Evolutionary conservation across 1,139 yeast species (phyloP).

Genomic region (Hemisphaericaspora xylofermentans): DNA sequence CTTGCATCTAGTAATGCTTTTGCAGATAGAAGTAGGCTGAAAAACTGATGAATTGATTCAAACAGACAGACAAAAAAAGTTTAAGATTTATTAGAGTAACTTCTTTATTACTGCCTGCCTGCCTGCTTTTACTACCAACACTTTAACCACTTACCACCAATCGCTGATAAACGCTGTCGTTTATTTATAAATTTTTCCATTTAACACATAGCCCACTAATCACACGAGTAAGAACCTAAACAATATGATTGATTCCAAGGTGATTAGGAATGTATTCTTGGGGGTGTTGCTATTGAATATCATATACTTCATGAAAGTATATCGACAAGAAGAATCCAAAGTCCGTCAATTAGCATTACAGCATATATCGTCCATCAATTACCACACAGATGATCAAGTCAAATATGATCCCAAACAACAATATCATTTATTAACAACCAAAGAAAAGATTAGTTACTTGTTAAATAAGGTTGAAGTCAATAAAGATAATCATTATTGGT

Average conservation of each 20-base stretch:
- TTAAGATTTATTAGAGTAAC: not conserved
- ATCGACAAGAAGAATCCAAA: conserved; percentile 19
- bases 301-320: conserved; percentile 23
- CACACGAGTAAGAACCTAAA: not conserved
- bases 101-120: too few species aligned
- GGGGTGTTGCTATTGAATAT: conserved; percentile 24
- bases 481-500: conserved; percentile 28
- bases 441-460: conserved; percentile 25
- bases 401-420: conserved; percentile 15
- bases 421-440: conserved; percentile 19
- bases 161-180: not conserved
- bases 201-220: not conserved
- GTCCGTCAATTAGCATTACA: conserved; percentile 22
- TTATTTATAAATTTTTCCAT: too few species aligned
- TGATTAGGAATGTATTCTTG: conserved; percentile 22
- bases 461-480: conserved; percentile 22
- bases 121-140: not conserved
- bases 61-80: not conserved
- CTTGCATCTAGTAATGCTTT: not conserved
- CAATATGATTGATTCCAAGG: conserved; percentile 19
- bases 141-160: not conserved
- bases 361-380: conserved; percentile 20
- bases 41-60: not conserved
- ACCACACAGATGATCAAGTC: conserved; percentile 24
- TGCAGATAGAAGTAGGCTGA: not conserved